phyloP scores from a whole-genome alignment of 345 rosid genomes.

The Aethionema arabicum region DNA sequence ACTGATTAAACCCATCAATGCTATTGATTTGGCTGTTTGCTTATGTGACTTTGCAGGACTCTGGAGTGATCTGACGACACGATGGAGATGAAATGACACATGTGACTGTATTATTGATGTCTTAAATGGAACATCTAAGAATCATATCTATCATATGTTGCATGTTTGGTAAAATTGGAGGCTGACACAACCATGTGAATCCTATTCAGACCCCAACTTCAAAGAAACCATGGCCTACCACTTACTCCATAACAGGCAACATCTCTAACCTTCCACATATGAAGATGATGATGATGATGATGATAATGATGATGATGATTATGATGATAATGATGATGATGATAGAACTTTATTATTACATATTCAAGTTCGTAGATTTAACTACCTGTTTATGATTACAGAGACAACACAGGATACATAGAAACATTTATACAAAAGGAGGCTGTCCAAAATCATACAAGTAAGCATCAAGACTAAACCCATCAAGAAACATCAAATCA shows the following conservation, averaged over 20 bases:
- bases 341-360: slow-evolving; percentile 23
- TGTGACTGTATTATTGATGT: slow-evolving; percentile 34
- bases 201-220: slow-evolving; percentile 26
- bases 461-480: slow-evolving; percentile 42
- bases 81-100: slow-evolving; percentile 32
- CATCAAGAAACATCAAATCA: slow-evolving; percentile 46
- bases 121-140: slow-evolving; percentile 27
- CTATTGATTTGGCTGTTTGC: slow-evolving; percentile 39
- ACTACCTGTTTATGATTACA: no score
- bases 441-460: slow-evolving; percentile 39
- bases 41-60: slow-evolving; percentile 38
- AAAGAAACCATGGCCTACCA: slow-evolving; percentile 24
- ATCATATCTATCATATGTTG: slow-evolving; percentile 27
- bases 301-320: neutral
- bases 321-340: slow-evolving; percentile 17
- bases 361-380: slow-evolving; percentile 26
- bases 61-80: slow-evolving; percentile 28
- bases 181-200: slow-evolving; percentile 40
- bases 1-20: slow-evolving; percentile 30
- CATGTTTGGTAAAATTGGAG: slow-evolving; percentile 39
- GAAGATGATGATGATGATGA: slow-evolving; percentile 18
- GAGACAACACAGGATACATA: slow-evolving; percentile 1
- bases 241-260: slow-evolving; percentile 33
- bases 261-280: slow-evolving; percentile 30
- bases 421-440: slow-evolving; percentile 35